Evolutionary conservation across 257 asterid species (phyloP), one percentile per base, ranked within the genome.

Genomic region (Dorcoceras hygrometricum): DNA sequence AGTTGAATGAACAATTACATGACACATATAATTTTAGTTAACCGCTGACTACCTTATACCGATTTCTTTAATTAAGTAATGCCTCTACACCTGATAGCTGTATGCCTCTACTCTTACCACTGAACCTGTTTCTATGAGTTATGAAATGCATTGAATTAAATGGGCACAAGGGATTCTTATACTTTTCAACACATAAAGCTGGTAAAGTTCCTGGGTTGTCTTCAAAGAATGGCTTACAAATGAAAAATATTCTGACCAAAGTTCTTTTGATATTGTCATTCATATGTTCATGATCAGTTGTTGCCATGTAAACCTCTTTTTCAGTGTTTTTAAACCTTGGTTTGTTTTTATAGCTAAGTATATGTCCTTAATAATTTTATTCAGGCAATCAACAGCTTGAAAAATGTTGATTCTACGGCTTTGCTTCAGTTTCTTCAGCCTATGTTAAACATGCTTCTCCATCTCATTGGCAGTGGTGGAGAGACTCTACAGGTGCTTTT

Each of bases 391-490:
- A 94, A 94, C 80, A 94, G 99, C 81, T 78, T 94, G 86, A 94
- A 94, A 89, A 94, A 90, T 78, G 99, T 90, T 71, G 99, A 94
- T 82, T 94, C 99, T 29, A 87, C 96, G 59, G 99, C 96, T 73
- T 83, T 94, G 81, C 96, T 94, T 76, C 97, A 94, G 84, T 94
- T 94, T 87, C 97, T 94, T 72, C 97, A 94, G 76, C 97, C 99
- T 64, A 83, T 94, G 71, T 76, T 94, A 71, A 94, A 90, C 87
- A 94, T 94, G 99, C 99, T 94, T 80, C 96, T 94, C 76, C 99
- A 94, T 84, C 99, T 94, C 70, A 94, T 94, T 67, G 96, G 99
- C 78, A 90, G 90, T 66, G 97, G 99, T 28, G 99, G 99, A 77
- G 99, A 94, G 86, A 90, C 99, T 67, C 82, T 94, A 58, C 99